Base-by-base conservation (phyloP, 345 rosid species). In the Punica granatum region DNA sequence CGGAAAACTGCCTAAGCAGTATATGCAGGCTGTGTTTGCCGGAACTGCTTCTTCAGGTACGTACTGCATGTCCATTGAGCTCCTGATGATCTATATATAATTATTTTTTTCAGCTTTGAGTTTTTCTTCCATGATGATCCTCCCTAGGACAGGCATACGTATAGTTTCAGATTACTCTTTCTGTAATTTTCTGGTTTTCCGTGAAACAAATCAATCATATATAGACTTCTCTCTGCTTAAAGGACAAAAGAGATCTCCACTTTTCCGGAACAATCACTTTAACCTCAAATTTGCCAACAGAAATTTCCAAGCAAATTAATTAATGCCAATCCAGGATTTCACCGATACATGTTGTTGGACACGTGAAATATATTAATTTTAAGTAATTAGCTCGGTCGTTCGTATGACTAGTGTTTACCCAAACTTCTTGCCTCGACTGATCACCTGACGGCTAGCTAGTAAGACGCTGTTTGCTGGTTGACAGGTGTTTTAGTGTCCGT, bases 31-130 rank as follows among this genome's bases (percentile, higher is more conserved):
- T 26, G 86, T 91, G 64, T 94, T 91, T 51, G 92, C 97, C 13
- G 97, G 97, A 69, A 94, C 95, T 67, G 97, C 95, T 68, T 91
- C 96, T 78, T 88, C 99, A 86, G 99, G 96, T 88, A 78, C 7
- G 25, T 56, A 19, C 19, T 53, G 43, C 28, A 31, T 69, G 44
- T 9, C 16, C 34, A 65, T 32, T 6, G 36, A 18, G n/a, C 51
- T 54, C 26, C 32, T 36, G 1, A 25, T 28, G 7, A 28, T 6
- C 60, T n/a, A n/a, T n/a, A n/a, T n/a, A n/a, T n/a, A n/a, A n/a
- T n/a, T 19, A 21, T 54, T 54, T n/a, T 30, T 1, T 23, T 7
- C 30, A 23, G 11, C 32, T 28, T n/a, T n/a, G 30, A 11, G 6
- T 3, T 14, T 26, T 2, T 58, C 32, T 19, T 21, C 54, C 54